Base-by-base conservation (phyloP, 1,284 basidiomycete genomes). In the Trametes versicolor region DNA sequence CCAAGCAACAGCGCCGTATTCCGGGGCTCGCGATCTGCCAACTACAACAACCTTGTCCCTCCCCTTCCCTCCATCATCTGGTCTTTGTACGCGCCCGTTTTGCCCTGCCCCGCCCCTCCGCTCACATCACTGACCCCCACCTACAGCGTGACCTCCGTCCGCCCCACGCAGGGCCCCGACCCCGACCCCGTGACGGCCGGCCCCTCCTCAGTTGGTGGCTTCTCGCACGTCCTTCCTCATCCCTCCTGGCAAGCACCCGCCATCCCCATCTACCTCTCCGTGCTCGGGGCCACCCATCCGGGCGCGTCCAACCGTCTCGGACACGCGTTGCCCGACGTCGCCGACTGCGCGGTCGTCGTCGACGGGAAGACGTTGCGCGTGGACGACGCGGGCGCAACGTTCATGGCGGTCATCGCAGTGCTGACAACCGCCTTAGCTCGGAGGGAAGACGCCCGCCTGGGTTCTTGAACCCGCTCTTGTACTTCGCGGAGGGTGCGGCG, bases 1-100 rank as follows among this genome's bases (percentile, higher is more conserved):
- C 88, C 86, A 59, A 91, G 91, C 59, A 90, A 89, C 68, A 76
- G 73, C 58, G 90, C 90, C 63, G 91, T 93, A 23, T 86, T 89
- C 23, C n/a, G n/a, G n/a, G 85, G 80, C 23, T 87, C 87, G 21
- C 77, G 83, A 19, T 85, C 84, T 25, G 82, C 77, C 6, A 83
- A 81, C 60, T 81, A 70, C 57, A 72, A 72, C 25, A 74, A 79
- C 15, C 93, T 93, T 83, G 83, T 90, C 62, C 90, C 91, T 13
- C 80, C 80, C 75, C 0, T 93, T 93, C 84, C 92, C 91, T 19
- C 81, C 86, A n/a, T n/a, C n/a, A 78, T 77, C 27, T 85, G 88
- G 87, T 66, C 84, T 81, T 62, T 83, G 88, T 87, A 77, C 73
- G 79, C 62, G 13, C 29, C 1, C 25, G 29, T 1, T 19, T 13